These are phyloP conservation scores for Talaromyces wortmannii DNA, from an alignment of 495 filamentous ascomycete genomes.

Conservation along the genomic window DNA sequence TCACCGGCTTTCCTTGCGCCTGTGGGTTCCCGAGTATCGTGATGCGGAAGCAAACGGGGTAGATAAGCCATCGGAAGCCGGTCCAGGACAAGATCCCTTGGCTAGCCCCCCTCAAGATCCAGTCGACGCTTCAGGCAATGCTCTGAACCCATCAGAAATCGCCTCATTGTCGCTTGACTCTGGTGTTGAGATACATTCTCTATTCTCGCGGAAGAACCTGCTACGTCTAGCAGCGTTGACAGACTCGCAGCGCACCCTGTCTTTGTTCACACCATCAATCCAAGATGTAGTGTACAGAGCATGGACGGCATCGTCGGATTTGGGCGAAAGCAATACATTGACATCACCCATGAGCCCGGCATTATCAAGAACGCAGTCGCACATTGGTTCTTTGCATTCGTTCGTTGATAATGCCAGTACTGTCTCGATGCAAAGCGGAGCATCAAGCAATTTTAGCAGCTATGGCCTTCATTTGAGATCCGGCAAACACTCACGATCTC, in stretches of 20 bases:
- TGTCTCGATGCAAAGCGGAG: constrained; percentile 29
- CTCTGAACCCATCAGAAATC: constrained; percentile 65
- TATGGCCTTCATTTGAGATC: constrained; percentile 59
- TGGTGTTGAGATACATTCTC: constrained; percentile 65
- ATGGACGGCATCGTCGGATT: constrained; percentile 78
- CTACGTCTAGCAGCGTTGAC: constrained; percentile 67
- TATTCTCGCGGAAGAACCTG: constrained; percentile 89
- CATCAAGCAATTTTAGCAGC: constrained; percentile 32
- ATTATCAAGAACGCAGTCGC: constrained; percentile 55
- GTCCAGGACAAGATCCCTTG: constrained; percentile 64
- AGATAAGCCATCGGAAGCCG: constrained; percentile 25
- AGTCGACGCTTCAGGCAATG: constrained; percentile 68
- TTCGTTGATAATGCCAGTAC: constrained; percentile 41
- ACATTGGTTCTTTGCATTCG: constrained; percentile 49
- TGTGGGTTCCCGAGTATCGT: constrained; percentile 86
- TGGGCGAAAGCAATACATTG: constrained; percentile 51
- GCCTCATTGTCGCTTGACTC: constrained; percentile 69
- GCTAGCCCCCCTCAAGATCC: constrained; percentile 73
- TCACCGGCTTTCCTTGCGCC: constrained; percentile 78
- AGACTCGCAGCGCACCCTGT: constrained; percentile 79
- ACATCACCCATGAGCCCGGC: constrained; percentile 44
- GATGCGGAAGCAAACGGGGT: constrained; percentile 34
- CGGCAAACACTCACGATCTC: constrained; percentile 55
- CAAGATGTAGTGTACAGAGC: constrained; percentile 82
- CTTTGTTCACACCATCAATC: constrained; percentile 78